phyloP scores from a whole-genome alignment of 2,329 filamentous ascomycete species.

The Magnaporthiopsis poae region DNA sequence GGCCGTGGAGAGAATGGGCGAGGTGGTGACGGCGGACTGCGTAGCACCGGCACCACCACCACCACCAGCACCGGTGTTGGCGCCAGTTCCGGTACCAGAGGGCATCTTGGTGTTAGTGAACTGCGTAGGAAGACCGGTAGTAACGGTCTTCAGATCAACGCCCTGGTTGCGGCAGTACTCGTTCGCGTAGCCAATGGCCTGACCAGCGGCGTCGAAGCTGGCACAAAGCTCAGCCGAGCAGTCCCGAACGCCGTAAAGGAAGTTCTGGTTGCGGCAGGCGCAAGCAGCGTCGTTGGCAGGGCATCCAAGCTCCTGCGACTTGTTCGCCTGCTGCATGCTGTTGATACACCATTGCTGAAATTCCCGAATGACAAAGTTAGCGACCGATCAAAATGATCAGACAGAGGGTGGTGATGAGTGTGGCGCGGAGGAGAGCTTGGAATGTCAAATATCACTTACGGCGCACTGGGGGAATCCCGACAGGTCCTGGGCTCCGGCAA shows the following conservation, averaged over 20 bases:
- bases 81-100: slow-evolving; percentile 15
- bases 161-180: slow-evolving; percentile 28
- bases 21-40: slow-evolving; percentile 1
- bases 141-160: not conserved
- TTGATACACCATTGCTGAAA: slow-evolving; percentile 27
- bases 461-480: slow-evolving; percentile 38
- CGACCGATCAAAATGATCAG: not conserved
- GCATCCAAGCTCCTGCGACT: slow-evolving; percentile 38
- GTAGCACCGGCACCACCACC: slow-evolving; percentile 8
- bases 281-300: slow-evolving; percentile 29
- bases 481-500: slow-evolving; percentile 31
- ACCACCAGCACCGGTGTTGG: slow-evolving; percentile 12
- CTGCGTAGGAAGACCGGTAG: not conserved
- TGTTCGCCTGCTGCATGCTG: slow-evolving; percentile 36
- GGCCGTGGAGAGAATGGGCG: slow-evolving; percentile 5
- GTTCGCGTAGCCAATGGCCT: slow-evolving; percentile 30
- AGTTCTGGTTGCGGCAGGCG: slow-evolving; percentile 38
- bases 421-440: slow-evolving; percentile 9
- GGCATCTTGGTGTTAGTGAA: slow-evolving; percentile 1
- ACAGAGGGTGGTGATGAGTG: not conserved
- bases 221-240: slow-evolving; percentile 36
- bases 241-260: slow-evolving; percentile 41
- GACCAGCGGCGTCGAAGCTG: slow-evolving; percentile 22
- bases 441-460: slow-evolving; percentile 31
- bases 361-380: not conserved